phyloP scores from a whole-genome alignment of 768 basidiomycete genomes.

The Nevesoporus exiguus region DNA sequence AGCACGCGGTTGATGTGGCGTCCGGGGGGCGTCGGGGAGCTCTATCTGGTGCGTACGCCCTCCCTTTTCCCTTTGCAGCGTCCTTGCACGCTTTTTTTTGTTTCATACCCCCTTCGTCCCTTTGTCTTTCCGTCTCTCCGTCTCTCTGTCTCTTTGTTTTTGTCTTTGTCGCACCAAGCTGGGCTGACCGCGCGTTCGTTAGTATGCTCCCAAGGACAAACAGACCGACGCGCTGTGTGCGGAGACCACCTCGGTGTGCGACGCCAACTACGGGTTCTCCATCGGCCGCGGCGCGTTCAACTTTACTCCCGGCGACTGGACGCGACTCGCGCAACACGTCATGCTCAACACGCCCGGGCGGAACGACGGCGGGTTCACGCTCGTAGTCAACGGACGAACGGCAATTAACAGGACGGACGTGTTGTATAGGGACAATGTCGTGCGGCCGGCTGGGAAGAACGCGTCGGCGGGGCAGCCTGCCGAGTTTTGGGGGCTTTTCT shows the following conservation, averaged over 20 bases:
- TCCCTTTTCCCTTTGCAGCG: too few species aligned
- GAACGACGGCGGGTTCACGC: conserved; percentile 60
- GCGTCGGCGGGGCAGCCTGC: neutral
- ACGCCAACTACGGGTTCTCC: conserved; percentile 66
- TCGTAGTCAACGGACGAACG: conserved; percentile 59
- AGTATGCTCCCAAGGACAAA: conserved; percentile 76
- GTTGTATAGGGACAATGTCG: conserved; percentile 55
- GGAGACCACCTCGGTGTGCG: conserved; percentile 59
- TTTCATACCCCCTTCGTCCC: too few species aligned
- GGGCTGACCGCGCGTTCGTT: neutral
- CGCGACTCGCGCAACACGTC: conserved; percentile 65
- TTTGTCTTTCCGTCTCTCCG: too few species aligned
- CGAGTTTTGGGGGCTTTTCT: conserved; percentile 52
- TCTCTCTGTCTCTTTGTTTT: too few species aligned
- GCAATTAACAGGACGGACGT: conserved; percentile 55
- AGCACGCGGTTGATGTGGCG: conserved; percentile 88
- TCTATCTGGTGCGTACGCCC: conserved; percentile 57
- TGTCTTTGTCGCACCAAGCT: too few species aligned
- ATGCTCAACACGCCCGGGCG: conserved; percentile 69
- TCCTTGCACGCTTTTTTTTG: too few species aligned
- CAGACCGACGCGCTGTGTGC: conserved; percentile 60
- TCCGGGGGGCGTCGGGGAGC: conserved; percentile 60
- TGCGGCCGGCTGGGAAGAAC: conserved; percentile 16
- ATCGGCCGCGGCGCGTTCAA: conserved; percentile 69
- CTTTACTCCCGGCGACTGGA: conserved; percentile 66